Percentiles rank a stretch among this genome's conserved stretches.
Evolutionary conservation across 768 basidiomycete genomes (phyloP).

Genomic region (Thelephora ganbajun): DNA sequence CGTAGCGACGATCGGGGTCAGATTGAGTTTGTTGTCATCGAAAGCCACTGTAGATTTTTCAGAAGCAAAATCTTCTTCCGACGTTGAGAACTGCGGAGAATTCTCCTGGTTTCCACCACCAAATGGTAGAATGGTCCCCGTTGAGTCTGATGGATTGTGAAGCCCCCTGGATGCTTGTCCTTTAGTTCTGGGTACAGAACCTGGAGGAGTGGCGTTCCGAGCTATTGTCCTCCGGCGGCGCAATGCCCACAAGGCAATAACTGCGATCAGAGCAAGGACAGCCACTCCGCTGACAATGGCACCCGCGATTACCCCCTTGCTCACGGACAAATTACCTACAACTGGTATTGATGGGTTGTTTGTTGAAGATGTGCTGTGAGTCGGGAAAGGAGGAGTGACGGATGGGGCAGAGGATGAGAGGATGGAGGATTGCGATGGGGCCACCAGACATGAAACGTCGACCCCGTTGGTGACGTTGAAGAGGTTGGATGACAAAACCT

Average conservation of each 20-base stretch:
- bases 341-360: too few relatives aligned
- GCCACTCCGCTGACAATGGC: slow-evolving; percentile 34
- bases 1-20: not conserved
- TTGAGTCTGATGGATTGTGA: slow-evolving; percentile 1
- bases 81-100: not conserved
- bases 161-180: not conserved
- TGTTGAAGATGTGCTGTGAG: not conserved
- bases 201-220: too few relatives aligned
- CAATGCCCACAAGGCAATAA: slow-evolving; percentile 19
- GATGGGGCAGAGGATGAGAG: slow-evolving; percentile 8
- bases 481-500: slow-evolving; percentile 11
- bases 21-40: not conserved
- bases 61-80: not conserved
- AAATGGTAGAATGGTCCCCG: not conserved
- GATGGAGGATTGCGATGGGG: slow-evolving; percentile 10
- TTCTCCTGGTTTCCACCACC: too few relatives aligned
- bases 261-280: slow-evolving; percentile 19
- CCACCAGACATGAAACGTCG: slow-evolving; percentile 19
- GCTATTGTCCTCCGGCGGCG: slow-evolving; percentile 8
- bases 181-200: not conserved
- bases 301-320: slow-evolving; percentile 35
- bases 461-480: slow-evolving; percentile 27
- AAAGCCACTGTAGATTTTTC: not conserved
- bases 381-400: slow-evolving; percentile 3
- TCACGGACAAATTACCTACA: slow-evolving; percentile 8